Percentiles rank a stretch among this genome's conserved stretches.
phyloP scores from a whole-genome alignment of 495 filamentous ascomycete species.

The Trichoderma parareesei region DNA sequence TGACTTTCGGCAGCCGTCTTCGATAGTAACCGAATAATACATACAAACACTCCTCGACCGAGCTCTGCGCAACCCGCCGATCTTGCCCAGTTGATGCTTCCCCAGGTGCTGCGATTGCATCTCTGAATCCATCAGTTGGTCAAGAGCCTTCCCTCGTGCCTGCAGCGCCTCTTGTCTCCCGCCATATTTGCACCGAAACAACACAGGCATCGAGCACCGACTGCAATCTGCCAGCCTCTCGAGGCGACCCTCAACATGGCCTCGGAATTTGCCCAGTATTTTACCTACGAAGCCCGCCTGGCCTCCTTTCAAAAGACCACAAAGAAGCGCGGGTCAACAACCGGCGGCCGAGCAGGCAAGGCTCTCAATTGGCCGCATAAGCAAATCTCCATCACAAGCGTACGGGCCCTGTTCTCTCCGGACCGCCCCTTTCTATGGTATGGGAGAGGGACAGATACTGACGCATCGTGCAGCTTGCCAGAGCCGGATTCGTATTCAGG shows the following conservation, averaged over 20 bases:
- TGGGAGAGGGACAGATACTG: slow-evolving; percentile 11
- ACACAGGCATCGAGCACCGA: background rate
- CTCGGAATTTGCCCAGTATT: slow-evolving; percentile 28
- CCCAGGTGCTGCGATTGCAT: background rate
- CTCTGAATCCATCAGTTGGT: background rate
- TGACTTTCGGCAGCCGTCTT: background rate
- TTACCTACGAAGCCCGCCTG: slow-evolving; percentile 62
- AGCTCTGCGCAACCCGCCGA: background rate
- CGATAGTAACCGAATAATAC: background rate
- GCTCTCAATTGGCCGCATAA: slow-evolving; percentile 70
- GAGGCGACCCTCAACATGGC: slow-evolving; percentile 8
- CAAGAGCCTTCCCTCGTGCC: slow-evolving; percentile 2
- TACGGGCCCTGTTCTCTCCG: slow-evolving; percentile 11
- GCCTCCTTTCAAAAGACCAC: slow-evolving; percentile 61
- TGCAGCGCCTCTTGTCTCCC: background rate
- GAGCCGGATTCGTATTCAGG: slow-evolving; percentile 83
- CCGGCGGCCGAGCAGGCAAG: slow-evolving; percentile 62
- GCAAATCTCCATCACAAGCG: slow-evolving; percentile 45
- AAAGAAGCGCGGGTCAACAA: slow-evolving; percentile 20
- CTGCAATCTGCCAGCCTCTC: background rate
- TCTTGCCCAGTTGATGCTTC: background rate
- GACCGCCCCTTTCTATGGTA: slow-evolving; percentile 10
- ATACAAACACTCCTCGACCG: background rate
- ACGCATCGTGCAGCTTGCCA: slow-evolving; percentile 55
- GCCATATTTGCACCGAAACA: background rate